A percentile compares a stretch with the other conserved stretches of the same genome.
phyloP scores from a whole-genome alignment of 495 filamentous ascomycete genomes.

The Astrothelium macrocarpum region DNA sequence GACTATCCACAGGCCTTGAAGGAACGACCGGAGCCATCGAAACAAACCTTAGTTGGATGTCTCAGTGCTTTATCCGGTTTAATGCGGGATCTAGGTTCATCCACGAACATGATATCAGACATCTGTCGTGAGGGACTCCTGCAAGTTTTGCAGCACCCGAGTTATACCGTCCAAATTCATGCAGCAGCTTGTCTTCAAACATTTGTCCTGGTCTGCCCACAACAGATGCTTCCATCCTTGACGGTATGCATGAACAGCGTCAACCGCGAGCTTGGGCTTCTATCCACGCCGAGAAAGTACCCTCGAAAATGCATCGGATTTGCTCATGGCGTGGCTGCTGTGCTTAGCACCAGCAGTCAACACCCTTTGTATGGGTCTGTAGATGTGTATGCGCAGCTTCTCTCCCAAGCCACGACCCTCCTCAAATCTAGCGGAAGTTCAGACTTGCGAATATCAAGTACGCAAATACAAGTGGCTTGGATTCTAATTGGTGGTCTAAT shows the following conservation, averaged over 20 bases:
- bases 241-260: constrained; percentile 96
- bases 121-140: constrained; percentile 75
- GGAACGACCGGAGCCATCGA: constrained; percentile 81
- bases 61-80: constrained; percentile 73
- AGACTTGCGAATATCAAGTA: constrained; percentile 82
- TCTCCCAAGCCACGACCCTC: constrained; percentile 82
- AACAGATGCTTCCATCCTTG: constrained; percentile 82
- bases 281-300: constrained; percentile 66
- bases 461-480: constrained; percentile 97
- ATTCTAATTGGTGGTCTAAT: constrained; percentile 93
- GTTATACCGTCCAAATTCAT: constrained; percentile 89
- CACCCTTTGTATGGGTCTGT: constrained; percentile 92
- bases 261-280: constrained; percentile 69
- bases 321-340: constrained; percentile 85
- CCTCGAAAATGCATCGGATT: constrained; percentile 81
- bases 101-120: constrained; percentile 66
- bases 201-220: constrained; percentile 82
- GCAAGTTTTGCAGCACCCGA: constrained; percentile 88
- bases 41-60: constrained; percentile 70
- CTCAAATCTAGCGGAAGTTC: constrained; percentile 88
- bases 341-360: constrained; percentile 76
- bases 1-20: constrained; percentile 91
- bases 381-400: constrained; percentile 83
- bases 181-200: constrained; percentile 73
- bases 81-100: constrained; percentile 71